Conservation (phyloP, 2,329 filamentous ascomycete genomes). For the Colletotrichum salicis region DNA sequence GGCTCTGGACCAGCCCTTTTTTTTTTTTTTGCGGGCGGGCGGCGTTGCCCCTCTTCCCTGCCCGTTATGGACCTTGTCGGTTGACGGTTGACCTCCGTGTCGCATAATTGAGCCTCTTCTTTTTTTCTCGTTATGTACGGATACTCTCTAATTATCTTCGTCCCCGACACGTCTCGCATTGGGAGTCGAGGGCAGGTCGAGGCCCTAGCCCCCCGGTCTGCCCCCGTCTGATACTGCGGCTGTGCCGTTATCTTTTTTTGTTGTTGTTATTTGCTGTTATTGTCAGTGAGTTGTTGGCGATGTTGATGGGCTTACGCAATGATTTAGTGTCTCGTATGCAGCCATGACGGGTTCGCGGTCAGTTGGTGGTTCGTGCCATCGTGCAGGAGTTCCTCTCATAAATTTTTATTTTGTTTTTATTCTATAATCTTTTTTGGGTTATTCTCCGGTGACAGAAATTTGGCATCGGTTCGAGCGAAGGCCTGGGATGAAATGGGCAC, state of each 20-base stretch:
- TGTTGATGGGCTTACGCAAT: neutral
- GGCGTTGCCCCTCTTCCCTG: neutral
- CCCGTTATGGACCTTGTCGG: too few relatives aligned
- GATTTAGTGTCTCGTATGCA: neutral
- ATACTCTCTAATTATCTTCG: neutral
- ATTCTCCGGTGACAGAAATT: neutral
- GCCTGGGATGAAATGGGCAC: neutral
- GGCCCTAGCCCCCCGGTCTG: neutral
- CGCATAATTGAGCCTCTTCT: neutral
- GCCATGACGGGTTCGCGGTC: neutral
- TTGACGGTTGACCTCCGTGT: neutral
- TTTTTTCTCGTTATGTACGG: too few relatives aligned
- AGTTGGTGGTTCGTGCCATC: neutral
- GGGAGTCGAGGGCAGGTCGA: neutral
- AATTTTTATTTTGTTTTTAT: too few relatives aligned
- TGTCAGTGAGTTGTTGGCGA: neutral
- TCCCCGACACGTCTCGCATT: conserved; percentile 12
- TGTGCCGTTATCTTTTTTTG: neutral
- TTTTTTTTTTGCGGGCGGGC: neutral
- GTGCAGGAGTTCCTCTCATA: neutral
- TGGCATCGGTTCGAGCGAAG: neutral
- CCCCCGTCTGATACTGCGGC: neutral
- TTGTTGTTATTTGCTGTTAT: neutral
- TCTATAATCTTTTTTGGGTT: too few relatives aligned
- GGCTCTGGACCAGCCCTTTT: neutral